Evolutionary conservation across 2,329 filamentous ascomycete genomes (phyloP).

Genomic region (Apiospora phragmitis): DNA sequence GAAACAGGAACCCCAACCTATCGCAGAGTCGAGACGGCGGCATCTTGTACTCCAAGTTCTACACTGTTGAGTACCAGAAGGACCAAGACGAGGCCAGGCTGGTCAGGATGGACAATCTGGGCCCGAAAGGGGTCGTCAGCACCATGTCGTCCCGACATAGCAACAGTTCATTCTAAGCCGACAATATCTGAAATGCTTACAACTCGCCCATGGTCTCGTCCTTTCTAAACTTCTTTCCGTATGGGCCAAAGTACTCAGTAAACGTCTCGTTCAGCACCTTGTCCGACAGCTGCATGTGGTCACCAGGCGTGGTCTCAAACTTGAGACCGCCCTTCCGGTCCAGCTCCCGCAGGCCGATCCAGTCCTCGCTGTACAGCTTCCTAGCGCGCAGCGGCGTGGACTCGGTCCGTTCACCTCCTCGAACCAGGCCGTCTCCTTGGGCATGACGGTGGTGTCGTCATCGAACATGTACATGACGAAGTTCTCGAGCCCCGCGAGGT

Average conservation of each 20-base stretch:
- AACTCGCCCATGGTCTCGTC: slow-evolving; percentile 36
- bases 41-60: slow-evolving; percentile 7
- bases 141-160: background rate
- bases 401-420: slow-evolving; percentile 76
- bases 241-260: slow-evolving; percentile 63
- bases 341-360: slow-evolving; percentile 80
- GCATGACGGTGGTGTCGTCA: slow-evolving; percentile 81
- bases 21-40: background rate
- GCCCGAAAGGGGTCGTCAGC: background rate
- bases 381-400: slow-evolving; percentile 69
- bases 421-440: slow-evolving; percentile 91
- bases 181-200: slow-evolving; percentile 26
- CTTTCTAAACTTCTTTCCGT: slow-evolving; percentile 38
- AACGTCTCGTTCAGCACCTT: slow-evolving; percentile 68
- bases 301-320: slow-evolving; percentile 72
- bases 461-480: slow-evolving; percentile 91
- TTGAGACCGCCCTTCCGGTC: slow-evolving; percentile 78
- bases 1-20: background rate
- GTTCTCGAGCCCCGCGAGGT: slow-evolving; percentile 68
- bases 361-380: slow-evolving; percentile 83
- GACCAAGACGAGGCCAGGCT: slow-evolving; percentile 2
- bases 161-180: background rate
- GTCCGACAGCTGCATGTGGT: slow-evolving; percentile 79
- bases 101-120: background rate
- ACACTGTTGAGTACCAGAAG: background rate